Percentiles rank a stretch among this genome's conserved stretches.
These are phyloP conservation scores for Colletotrichum sp. DNA, from an alignment of 2,329 filamentous ascomycete species.

Conservation along the genomic window DNA sequence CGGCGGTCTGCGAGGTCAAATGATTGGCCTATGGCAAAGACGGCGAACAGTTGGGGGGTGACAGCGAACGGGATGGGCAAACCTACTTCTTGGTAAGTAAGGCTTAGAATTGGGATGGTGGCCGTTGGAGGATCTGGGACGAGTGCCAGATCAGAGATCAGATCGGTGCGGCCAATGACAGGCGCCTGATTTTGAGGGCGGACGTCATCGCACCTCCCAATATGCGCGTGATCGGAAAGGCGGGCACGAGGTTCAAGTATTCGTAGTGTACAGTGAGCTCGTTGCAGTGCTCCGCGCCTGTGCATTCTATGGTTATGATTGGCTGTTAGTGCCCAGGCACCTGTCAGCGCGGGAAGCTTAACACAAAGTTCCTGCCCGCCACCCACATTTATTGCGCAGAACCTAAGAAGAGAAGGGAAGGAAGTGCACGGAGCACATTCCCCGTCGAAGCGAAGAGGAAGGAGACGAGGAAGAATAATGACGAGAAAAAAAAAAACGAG, in stretches of 20 bases:
- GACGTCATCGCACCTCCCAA: not conserved
- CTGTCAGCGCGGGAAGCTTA: constrained; percentile 3
- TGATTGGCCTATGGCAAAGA: not conserved
- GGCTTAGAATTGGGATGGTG: not conserved
- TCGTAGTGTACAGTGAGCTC: not conserved
- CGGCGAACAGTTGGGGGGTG: not conserved
- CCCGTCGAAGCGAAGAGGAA: not conserved
- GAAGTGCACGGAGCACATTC: not conserved
- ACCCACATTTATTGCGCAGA: not conserved
- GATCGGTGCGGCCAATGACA: constrained; percentile 3
- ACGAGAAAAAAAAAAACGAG: not conserved
- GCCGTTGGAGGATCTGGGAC: constrained; percentile 9
- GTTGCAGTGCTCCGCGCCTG: not conserved
- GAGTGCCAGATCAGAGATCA: constrained; percentile 17
- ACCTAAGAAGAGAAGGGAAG: not conserved
- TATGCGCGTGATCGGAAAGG: constrained; percentile 4
- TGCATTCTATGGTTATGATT: not conserved
- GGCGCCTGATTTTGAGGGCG: not conserved
- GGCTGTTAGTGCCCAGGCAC: constrained; percentile 1
- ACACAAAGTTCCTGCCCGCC: constrained; percentile 1
- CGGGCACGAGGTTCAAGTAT: not conserved
- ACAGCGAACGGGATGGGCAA: not conserved
- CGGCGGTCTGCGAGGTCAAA: not conserved
- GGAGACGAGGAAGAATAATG: not conserved
- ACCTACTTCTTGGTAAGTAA: not conserved